Percentiles rank a stretch among this genome's conserved stretches.
These are phyloP conservation scores for Gypsophila paniculata DNA, from an alignment of 179 eudicot species.

Conservation along the genomic window DNA sequence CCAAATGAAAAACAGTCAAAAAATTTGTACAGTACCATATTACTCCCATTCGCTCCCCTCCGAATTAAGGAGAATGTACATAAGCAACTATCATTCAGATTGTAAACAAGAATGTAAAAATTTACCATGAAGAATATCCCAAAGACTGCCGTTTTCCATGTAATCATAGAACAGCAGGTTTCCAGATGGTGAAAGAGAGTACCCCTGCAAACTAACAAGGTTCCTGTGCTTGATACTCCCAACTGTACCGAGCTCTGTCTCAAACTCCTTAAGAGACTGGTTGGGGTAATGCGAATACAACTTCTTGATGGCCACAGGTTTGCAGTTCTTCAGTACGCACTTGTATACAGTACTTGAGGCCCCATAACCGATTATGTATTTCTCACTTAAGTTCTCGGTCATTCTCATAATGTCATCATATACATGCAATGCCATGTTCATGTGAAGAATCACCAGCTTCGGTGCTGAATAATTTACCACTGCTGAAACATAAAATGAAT, in stretches of 20 bases:
- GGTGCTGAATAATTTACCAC: constrained; percentile 72
- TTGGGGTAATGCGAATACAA: constrained; percentile 66
- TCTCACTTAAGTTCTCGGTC: constrained; percentile 97
- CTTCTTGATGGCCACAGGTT: constrained; percentile 86
- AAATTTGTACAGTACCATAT: too few relatives aligned
- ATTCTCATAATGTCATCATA: constrained; percentile 99
- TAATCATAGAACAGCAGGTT: constrained; percentile 90
- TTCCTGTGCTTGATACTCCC: constrained; percentile 97
- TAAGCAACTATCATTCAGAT: background rate
- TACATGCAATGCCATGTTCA: constrained; percentile 98
- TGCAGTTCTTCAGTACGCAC: constrained; percentile 92
- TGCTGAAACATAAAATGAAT: constrained; percentile 14
- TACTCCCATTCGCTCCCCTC: too few relatives aligned
- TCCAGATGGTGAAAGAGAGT: constrained; percentile 80
- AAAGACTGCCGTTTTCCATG: constrained; percentile 98
- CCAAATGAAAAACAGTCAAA: background rate
- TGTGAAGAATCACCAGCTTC: constrained; percentile 92
- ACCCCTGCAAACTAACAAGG: constrained; percentile 87
- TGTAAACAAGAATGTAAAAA: background rate
- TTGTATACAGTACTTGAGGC: constrained; percentile 98
- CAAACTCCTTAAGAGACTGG: constrained; percentile 71
- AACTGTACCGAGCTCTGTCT: constrained; percentile 88
- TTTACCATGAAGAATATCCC: constrained; percentile 97
- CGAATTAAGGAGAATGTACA: background rate
- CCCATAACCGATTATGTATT: constrained; percentile 85